Conservation (phyloP, 805 yeast genomes). For the Saturnispora sanitii region DNA sequence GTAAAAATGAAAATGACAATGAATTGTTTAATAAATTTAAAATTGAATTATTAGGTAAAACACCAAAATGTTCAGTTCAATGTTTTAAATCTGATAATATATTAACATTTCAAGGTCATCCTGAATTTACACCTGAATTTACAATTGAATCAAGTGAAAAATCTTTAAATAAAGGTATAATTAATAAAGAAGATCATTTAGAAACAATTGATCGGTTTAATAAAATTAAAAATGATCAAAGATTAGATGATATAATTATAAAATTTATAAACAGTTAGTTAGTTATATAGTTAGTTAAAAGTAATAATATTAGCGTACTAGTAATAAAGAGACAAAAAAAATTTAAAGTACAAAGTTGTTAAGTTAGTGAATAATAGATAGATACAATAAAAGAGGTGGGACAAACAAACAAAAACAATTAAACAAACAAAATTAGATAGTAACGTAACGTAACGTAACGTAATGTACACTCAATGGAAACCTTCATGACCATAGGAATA, state of each 20-base stretch:
- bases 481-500: conserved; percentile 14
- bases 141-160: conserved; percentile 12
- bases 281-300: background rate
- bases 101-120: conserved; percentile 82
- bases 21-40: background rate
- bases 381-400: background rate
- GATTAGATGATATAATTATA: background rate
- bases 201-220: conserved; percentile 7
- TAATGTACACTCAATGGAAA: conserved; percentile 7
- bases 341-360: too few species aligned
- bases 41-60: conserved; percentile 39
- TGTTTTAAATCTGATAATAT: conserved; percentile 49
- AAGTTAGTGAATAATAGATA: too few species aligned
- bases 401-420: background rate
- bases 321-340: too few species aligned
- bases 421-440: background rate
- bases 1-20: background rate
- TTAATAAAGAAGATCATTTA: conserved; percentile 7
- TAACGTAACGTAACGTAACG: background rate
- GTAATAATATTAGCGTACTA: too few species aligned
- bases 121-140: conserved; percentile 51
- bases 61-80: conserved; percentile 50
- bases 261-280: background rate
- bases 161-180: conserved; percentile 6
- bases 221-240: background rate